phyloP scores from a whole-genome alignment of 1,284 basidiomycete species.

The Singerocomus inundabilis region DNA sequence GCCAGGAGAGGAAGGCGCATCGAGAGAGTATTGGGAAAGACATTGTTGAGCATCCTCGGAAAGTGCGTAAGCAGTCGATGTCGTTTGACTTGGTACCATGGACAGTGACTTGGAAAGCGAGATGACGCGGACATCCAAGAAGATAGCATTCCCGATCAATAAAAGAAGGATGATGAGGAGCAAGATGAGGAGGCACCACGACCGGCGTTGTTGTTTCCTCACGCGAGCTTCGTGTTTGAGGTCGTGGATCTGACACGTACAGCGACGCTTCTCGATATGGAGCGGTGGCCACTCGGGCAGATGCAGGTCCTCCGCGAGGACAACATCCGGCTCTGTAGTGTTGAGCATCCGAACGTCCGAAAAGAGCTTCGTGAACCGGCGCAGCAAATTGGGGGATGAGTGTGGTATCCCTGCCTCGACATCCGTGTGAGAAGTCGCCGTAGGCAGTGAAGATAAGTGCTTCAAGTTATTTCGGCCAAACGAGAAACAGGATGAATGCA shows the following conservation, averaged over 20 bases:
- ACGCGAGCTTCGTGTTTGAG: constrained; percentile 23
- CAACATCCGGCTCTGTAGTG: constrained; percentile 26
- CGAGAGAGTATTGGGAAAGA: constrained; percentile 46
- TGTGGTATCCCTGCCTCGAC: constrained; percentile 28
- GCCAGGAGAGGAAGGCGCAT: constrained; percentile 44
- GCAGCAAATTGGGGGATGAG: constrained; percentile 22
- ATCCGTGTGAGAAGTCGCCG: constrained; percentile 20
- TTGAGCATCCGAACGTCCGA: constrained; percentile 36
- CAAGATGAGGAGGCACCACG: constrained; percentile 33
- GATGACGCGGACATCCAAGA: constrained; percentile 41
- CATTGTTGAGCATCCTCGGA: constrained; percentile 45
- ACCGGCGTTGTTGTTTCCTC: constrained; percentile 35
- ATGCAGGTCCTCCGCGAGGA: constrained; percentile 30
- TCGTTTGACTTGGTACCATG: constrained; percentile 18
- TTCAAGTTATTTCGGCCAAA: constrained; percentile 18
- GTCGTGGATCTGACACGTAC: constrained; percentile 29
- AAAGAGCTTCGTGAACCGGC: constrained; percentile 39
- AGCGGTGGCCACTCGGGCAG: constrained; percentile 40
- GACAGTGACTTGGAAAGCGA: constrained; percentile 19
- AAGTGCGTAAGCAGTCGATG: constrained; percentile 29
- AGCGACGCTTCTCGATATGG: constrained; percentile 39
- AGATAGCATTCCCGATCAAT: constrained; percentile 41
- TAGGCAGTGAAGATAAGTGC: not conserved
- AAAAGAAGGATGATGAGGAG: constrained; percentile 43
- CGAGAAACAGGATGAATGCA: constrained; percentile 22